Evolutionary conservation across 768 basidiomycete species (phyloP).

Genomic region (Tricholoma bakamatsutake): DNA sequence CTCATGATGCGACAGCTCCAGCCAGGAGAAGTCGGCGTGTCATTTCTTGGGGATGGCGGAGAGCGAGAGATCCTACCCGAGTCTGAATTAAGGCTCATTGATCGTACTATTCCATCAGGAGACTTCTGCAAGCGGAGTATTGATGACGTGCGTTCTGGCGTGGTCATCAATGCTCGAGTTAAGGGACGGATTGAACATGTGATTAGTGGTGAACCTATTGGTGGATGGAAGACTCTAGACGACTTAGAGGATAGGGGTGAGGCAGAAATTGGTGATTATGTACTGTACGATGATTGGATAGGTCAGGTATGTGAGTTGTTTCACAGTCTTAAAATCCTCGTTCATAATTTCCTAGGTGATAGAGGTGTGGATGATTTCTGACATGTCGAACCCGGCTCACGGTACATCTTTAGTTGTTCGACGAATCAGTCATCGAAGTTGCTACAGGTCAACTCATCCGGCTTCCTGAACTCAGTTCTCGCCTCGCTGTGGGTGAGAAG

Average conservation of each 20-base stretch:
- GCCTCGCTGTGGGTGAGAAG: slow-evolving; percentile 68
- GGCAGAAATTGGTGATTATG: slow-evolving; percentile 76
- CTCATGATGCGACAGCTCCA: slow-evolving; percentile 70
- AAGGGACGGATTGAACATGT: slow-evolving; percentile 71
- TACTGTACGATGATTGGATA: slow-evolving; percentile 80
- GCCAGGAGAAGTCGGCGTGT: slow-evolving; percentile 80
- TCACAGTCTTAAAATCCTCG: neutral
- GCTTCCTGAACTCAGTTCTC: slow-evolving; percentile 73
- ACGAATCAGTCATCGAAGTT: slow-evolving; percentile 74
- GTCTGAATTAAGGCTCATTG: slow-evolving; percentile 60
- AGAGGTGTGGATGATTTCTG: slow-evolving; percentile 47
- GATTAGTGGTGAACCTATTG: slow-evolving; percentile 52
- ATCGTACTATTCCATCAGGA: slow-evolving; percentile 72
- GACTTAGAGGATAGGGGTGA: slow-evolving; percentile 54
- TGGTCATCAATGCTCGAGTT: slow-evolving; percentile 59
- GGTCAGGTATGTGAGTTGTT: slow-evolving; percentile 60
- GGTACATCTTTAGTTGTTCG: slow-evolving; percentile 55
- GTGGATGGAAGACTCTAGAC: slow-evolving; percentile 56
- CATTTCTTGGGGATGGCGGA: slow-evolving; percentile 46
- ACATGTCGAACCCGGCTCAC: slow-evolving; percentile 6
- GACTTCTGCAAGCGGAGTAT: slow-evolving; percentile 79
- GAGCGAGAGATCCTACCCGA: slow-evolving; percentile 70
- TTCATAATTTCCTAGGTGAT: slow-evolving; percentile 45
- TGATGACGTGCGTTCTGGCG: slow-evolving; percentile 69
- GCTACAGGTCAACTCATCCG: slow-evolving; percentile 58